These are phyloP conservation scores for Talaromyces amestolkiae DNA, from an alignment of 2,329 filamentous ascomycete genomes.

Conservation along the genomic window DNA sequence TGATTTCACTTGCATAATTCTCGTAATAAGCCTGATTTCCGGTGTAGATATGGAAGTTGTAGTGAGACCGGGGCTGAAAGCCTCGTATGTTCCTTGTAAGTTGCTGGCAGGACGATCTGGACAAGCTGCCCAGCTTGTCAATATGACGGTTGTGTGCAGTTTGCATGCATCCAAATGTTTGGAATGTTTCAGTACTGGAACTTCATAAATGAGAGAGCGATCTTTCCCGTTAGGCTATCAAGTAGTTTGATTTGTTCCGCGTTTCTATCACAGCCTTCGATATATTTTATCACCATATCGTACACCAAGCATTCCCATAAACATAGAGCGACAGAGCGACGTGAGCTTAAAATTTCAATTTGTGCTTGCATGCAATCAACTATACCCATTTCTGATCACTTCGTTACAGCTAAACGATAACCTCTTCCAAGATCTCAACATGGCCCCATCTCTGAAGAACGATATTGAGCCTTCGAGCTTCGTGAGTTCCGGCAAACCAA, in stretches of 20 bases:
- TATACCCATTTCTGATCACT: not conserved
- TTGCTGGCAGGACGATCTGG: not conserved
- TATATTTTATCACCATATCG: not conserved
- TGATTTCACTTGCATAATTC: not conserved
- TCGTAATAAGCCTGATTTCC: not conserved
- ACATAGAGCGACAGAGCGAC: not conserved
- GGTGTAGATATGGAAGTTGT: not conserved
- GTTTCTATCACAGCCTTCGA: not conserved
- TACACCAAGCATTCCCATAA: not conserved
- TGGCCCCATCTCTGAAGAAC: slow-evolving; percentile 14
- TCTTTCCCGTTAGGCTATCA: not conserved
- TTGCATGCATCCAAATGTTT: not conserved
- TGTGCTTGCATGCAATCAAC: not conserved
- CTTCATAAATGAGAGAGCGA: not conserved
- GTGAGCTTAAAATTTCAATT: not conserved
- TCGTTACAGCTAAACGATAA: not conserved
- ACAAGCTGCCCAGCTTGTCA: not conserved
- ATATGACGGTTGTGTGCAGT: not conserved
- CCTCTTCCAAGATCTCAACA: not conserved
- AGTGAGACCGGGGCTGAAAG: not conserved
- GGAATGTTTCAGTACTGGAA: not conserved
- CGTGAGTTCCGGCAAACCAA: slow-evolving; percentile 32
- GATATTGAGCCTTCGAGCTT: not conserved
- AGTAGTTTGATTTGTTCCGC: not conserved
- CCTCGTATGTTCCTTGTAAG: not conserved